Percentiles rank a stretch among this genome's conserved stretches.
phyloP scores from a whole-genome alignment of 805 yeast genomes.

The Ogataea parapolymorpha region DNA sequence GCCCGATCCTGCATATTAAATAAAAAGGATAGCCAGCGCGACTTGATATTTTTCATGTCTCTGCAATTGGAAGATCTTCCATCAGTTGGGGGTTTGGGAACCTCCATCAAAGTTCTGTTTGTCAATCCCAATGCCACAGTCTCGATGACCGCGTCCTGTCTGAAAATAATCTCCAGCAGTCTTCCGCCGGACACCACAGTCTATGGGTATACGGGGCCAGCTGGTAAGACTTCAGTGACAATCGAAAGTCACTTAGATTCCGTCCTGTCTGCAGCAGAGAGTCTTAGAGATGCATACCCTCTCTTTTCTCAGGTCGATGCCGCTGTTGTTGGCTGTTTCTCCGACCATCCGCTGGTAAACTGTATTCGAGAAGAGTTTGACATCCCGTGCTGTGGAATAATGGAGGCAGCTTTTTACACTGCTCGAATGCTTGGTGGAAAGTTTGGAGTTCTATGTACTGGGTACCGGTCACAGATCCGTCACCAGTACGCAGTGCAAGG shows the following conservation, averaged over 20 bases:
- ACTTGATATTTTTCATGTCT: too few relatives aligned
- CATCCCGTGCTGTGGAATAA: conserved; percentile 33
- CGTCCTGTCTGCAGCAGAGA: conserved; percentile 32
- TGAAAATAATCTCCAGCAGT: conserved; percentile 28
- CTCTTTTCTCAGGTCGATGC: conserved; percentile 30
- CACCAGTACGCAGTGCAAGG: conserved; percentile 31
- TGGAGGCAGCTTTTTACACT: conserved; percentile 35
- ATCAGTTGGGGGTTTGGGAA: conserved; percentile 4
- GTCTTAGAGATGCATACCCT: conserved; percentile 30
- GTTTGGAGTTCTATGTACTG: conserved; percentile 34
- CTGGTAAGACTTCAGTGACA: conserved; percentile 27
- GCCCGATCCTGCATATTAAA: background rate
- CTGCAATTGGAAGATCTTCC: conserved; percentile 4
- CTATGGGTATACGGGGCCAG: conserved; percentile 32
- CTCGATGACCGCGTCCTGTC: conserved; percentile 31
- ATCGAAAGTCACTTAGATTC: conserved; percentile 36
- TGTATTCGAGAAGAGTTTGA: conserved; percentile 36
- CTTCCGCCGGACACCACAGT: conserved; percentile 31
- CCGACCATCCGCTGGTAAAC: conserved; percentile 35
- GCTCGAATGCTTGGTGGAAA: conserved; percentile 33
- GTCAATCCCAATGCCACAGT: conserved; percentile 33
- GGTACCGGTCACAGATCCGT: conserved; percentile 31
- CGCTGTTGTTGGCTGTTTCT: conserved; percentile 34
- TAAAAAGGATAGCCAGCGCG: too few relatives aligned
- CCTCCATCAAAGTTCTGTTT: conserved; percentile 23